Conservation (phyloP, 441 rosid genomes). For the Adansonia rubrostipa region DNA sequence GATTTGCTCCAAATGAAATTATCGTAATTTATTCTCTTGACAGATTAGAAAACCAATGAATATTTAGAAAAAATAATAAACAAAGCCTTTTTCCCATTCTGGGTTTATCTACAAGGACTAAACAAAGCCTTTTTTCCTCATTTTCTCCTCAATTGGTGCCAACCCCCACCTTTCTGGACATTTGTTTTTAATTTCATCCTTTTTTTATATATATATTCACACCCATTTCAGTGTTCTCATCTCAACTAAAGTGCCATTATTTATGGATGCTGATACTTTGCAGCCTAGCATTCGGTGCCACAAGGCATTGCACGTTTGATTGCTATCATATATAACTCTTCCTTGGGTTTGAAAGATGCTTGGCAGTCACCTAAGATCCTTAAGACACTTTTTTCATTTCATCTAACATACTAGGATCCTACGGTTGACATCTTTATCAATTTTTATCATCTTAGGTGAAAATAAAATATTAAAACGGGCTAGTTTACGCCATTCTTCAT, state of each 20-base stretch:
- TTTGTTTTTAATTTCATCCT: neutral
- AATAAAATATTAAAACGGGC: too few species aligned
- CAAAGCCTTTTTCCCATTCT: too few species aligned
- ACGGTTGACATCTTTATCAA: too few species aligned
- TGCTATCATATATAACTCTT: neutral
- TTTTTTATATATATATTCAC: neutral
- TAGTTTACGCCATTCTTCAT: too few species aligned
- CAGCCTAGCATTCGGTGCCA: neutral
- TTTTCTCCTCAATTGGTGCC: neutral
- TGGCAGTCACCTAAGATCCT: neutral
- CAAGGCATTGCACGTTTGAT: neutral
- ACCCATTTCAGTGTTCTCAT: too few species aligned
- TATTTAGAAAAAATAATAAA: neutral
- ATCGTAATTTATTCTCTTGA: too few species aligned
- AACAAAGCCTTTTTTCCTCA: neutral
- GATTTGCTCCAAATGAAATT: too few species aligned
- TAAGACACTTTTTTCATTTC: neutral
- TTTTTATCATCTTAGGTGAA: too few species aligned
- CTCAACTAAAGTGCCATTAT: neutral
- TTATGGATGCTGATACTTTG: neutral
- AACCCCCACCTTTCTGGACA: neutral
- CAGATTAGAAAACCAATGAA: neutral
- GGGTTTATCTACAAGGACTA: neutral
- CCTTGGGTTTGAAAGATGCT: neutral
- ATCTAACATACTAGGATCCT: neutral